These are phyloP conservation scores for Elsinoe necatrix DNA, from an alignment of 2,329 filamentous ascomycete genomes.

Conservation along the genomic window DNA sequence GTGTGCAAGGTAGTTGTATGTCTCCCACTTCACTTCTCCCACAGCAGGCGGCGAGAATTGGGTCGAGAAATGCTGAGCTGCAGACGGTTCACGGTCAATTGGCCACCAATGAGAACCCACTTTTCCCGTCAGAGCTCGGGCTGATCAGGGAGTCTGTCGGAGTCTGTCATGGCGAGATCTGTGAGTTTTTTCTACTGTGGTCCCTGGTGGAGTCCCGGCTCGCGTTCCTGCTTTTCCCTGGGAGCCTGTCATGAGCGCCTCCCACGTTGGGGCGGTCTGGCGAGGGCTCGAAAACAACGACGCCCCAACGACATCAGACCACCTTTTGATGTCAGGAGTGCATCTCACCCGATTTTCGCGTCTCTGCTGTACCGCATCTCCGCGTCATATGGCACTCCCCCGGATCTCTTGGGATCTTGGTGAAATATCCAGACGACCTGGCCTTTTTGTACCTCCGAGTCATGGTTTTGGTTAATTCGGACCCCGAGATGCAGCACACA, in stretches of 20 bases:
- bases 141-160: background rate
- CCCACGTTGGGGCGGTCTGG: background rate
- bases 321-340: background rate
- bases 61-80: constrained; percentile 2
- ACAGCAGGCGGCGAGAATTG: constrained; percentile 5
- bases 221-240: background rate
- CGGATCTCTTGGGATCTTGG: constrained; percentile 1
- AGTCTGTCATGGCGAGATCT: constrained; percentile 3
- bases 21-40: background rate
- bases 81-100: background rate
- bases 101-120: background rate
- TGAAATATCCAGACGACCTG: background rate
- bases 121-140: constrained; percentile 5
- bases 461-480: background rate
- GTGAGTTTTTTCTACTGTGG: background rate
- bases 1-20: background rate
- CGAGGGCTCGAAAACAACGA: background rate
- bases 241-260: background rate
- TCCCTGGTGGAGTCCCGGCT: background rate
- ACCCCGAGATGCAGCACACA: too few species aligned
- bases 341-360: constrained; percentile 13
- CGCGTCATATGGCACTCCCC: background rate
- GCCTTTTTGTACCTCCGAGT: background rate
- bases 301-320: background rate
- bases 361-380: background rate